Conservation (phyloP, 2,329 filamentous ascomycete species). For the Metarhizium album region DNA sequence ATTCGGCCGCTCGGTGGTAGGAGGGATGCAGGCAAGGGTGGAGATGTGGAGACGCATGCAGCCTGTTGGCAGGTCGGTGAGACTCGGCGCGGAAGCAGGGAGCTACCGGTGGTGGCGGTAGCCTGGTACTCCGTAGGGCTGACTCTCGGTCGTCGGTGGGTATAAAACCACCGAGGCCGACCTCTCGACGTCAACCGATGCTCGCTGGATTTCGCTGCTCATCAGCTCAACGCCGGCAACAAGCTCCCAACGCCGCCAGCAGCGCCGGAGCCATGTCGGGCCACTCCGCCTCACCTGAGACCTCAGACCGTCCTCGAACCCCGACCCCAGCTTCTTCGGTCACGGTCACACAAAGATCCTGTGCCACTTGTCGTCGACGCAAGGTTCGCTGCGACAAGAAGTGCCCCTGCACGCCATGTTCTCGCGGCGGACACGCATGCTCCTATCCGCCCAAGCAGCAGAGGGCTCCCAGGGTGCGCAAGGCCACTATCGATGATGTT, state of each 20-base stretch:
- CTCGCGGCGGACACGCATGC: conserved; percentile 28
- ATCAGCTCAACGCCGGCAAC: background rate
- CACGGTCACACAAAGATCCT: conserved; percentile 18
- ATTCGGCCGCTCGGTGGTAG: background rate
- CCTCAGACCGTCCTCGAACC: background rate
- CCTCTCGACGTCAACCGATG: background rate
- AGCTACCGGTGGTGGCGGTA: too few relatives aligned
- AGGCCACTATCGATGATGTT: conserved; percentile 22
- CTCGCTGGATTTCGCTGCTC: too few relatives aligned
- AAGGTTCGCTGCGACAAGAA: conserved; percentile 66
- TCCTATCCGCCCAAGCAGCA: conserved; percentile 18
- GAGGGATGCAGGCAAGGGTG: background rate
- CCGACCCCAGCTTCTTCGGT: background rate
- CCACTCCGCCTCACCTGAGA: background rate
- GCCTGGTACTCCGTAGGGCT: too few relatives aligned
- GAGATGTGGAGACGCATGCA: too few relatives aligned
- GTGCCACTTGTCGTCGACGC: conserved; percentile 33
- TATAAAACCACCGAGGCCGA: conserved; percentile 1
- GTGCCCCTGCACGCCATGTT: conserved; percentile 59
- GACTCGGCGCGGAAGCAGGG: too few relatives aligned
- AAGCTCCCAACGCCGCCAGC: background rate
- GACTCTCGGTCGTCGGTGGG: background rate
- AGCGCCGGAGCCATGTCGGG: too few relatives aligned
- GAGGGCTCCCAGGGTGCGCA: conserved; percentile 15
- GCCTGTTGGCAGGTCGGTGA: too few relatives aligned